Conservation (phyloP, 2,329 filamentous ascomycete species). For the Dothideomycetes sp. region DNA sequence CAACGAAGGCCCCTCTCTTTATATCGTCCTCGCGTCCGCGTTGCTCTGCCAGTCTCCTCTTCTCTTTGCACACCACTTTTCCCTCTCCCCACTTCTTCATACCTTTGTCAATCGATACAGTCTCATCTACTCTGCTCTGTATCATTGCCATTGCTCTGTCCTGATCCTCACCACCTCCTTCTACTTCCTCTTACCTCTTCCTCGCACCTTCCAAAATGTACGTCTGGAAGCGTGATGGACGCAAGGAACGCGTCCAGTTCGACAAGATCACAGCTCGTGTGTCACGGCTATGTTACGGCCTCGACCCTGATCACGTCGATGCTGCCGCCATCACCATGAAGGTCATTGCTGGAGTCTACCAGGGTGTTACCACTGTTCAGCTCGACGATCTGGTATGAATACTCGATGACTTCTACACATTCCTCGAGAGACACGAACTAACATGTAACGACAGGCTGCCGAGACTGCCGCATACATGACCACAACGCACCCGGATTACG, state of each 20-base stretch:
- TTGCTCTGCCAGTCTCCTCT: conserved; percentile 1
- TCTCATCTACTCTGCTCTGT: no score
- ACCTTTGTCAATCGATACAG: conserved; percentile 3
- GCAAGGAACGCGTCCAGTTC: conserved; percentile 99
- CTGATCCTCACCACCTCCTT: not conserved
- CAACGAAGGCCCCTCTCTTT: not conserved
- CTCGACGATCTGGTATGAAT: conserved; percentile 82
- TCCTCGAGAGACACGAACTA: no score
- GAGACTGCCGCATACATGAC: conserved; percentile 99
- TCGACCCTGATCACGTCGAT: conserved; percentile 92
- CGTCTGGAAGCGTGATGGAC: conserved; percentile 67
- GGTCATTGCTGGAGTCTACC: conserved; percentile 98
- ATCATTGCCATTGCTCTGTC: no score
- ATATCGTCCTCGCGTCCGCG: not conserved
- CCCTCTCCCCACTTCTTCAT: not conserved
- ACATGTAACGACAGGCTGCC: conserved; percentile 56
- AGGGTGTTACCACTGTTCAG: conserved; percentile 92
- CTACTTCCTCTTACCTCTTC: conserved; percentile 1
- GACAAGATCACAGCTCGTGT: conserved; percentile 99
- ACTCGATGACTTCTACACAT: conserved; percentile 10
- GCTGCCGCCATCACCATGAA: conserved; percentile 97
- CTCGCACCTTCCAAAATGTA: conserved; percentile 37
- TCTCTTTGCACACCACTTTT: conserved; percentile 2
- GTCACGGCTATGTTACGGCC: conserved; percentile 91
- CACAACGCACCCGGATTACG: conserved; percentile 97